Evolutionary conservation across 2,329 filamentous ascomycete genomes (phyloP), one percentile per base, ranked within the genome.

Genomic region (Microcyclosporella mali): DNA sequence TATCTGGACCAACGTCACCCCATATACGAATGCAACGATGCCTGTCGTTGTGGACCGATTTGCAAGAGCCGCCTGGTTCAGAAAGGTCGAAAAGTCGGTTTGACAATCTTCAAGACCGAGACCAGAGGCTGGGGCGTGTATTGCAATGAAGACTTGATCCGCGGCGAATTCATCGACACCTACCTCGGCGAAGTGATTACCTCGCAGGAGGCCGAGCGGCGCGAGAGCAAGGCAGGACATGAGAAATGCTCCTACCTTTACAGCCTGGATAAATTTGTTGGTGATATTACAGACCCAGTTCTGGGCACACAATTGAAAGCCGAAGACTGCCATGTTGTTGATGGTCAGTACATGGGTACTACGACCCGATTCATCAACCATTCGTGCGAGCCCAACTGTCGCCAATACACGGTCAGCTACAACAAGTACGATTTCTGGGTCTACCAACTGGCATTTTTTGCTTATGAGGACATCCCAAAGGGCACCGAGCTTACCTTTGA

Each of bases 341-440:
- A 78, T 40, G 87, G 87, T 9, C 82, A 89, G 60, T 84, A 84
- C 61, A 79, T 82, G 70, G 85, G 85, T 1, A 85, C 85, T 0
- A 84, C 85, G 0, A 86, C 84, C 0, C 77, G 85, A 2, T 92
- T 90, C 63, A 84, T 90, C 61, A 92, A 92, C 56, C 86, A 92
- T 61, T 84, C 78, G 2, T 90, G 86, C 60, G 77, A 85, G 3
- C 85, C 86, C 0, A 90, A 89, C 56, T 74, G 88, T 57, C 73
- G 83, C 11, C 86, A 88, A 47, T 90, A 89, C 63, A 85, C 84
- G 0, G 79, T 87, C 1, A 83, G 85, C 1, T 85, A 84, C 38
- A 85, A 89, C 56, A 82, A 85, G 47, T 78, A 83, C 0, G 84
- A 89, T 56, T 79, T 80, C 45, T 75, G 79, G 35, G 72, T 89